These are phyloP conservation scores for Aureobasidium uvarum DNA, from an alignment of 2,329 filamentous ascomycete species.

Conservation along the genomic window DNA sequence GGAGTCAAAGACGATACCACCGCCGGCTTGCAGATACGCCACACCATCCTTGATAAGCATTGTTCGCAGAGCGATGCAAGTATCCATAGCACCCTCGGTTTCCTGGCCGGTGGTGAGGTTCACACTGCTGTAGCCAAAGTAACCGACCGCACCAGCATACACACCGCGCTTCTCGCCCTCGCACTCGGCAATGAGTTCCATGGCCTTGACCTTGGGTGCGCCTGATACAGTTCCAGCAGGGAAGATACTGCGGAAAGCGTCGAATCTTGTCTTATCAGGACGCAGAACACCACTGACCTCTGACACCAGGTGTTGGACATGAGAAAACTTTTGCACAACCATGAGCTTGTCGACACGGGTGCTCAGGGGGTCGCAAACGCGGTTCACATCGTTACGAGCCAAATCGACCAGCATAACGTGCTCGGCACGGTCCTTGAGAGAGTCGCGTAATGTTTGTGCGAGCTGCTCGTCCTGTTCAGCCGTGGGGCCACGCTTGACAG, in stretches of 20 bases:
- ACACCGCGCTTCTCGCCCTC: conserved; percentile 92
- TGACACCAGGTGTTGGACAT: conserved; percentile 95
- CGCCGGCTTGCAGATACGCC: conserved; percentile 84
- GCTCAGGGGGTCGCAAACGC: conserved; percentile 85
- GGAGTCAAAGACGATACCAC: conserved; percentile 92
- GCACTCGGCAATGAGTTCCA: conserved; percentile 94
- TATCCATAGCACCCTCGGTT: conserved; percentile 86
- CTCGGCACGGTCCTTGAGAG: conserved; percentile 87
- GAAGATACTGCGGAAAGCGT: conserved; percentile 92
- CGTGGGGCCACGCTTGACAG: conserved; percentile 80
- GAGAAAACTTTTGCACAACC: conserved; percentile 91
- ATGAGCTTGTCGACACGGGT: conserved; percentile 92
- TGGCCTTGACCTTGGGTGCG: conserved; percentile 91
- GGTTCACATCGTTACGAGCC: conserved; percentile 93
- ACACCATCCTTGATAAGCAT: conserved; percentile 92
- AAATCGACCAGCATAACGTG: conserved; percentile 98
- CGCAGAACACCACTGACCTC: conserved; percentile 92
- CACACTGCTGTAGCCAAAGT: conserved; percentile 84
- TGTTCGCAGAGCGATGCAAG: conserved; percentile 76
- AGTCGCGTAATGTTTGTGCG: conserved; percentile 71
- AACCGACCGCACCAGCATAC: conserved; percentile 94
- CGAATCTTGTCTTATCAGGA: conserved; percentile 80
- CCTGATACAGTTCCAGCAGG: conserved; percentile 94
- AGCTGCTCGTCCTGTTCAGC: conserved; percentile 77
- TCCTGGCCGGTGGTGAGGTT: conserved; percentile 57